phyloP scores from a whole-genome alignment of 2,329 filamentous ascomycete genomes.

The Acrocalymma vagum region DNA sequence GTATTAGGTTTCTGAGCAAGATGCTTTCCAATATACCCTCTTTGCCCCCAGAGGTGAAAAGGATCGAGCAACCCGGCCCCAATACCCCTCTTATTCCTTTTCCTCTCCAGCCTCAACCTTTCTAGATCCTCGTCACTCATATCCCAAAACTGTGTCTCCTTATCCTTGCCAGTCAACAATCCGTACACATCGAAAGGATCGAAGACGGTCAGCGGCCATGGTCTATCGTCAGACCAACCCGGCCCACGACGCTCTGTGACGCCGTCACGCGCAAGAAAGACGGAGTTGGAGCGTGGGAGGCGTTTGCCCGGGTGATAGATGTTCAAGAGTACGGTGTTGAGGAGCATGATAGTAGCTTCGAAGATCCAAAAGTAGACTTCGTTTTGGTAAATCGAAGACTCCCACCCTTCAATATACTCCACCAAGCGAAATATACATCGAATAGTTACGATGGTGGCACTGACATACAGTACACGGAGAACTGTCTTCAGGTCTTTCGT shows the following conservation, averaged over 20 bases:
- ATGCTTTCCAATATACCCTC: constrained; percentile 38
- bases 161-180: constrained; percentile 37
- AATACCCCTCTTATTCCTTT: constrained; percentile 32
- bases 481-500: constrained; percentile 54
- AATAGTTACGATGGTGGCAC: constrained; percentile 56
- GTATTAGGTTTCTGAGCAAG: constrained; percentile 20
- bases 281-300: constrained; percentile 58
- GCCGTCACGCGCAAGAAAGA: constrained; percentile 61
- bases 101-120: constrained; percentile 31
- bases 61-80: constrained; percentile 34
- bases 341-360: constrained; percentile 61
- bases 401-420: constrained; percentile 55
- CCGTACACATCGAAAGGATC: constrained; percentile 48
- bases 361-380: constrained; percentile 66
- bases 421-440: constrained; percentile 63
- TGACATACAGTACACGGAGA: constrained; percentile 58
- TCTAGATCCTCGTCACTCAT: constrained; percentile 43
- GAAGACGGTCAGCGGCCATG: constrained; percentile 51
- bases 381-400: constrained; percentile 48
- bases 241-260: constrained; percentile 61
- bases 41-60: constrained; percentile 37
- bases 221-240: constrained; percentile 58
- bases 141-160: constrained; percentile 48
- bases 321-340: constrained; percentile 61
- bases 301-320: constrained; percentile 60